Evolutionary conservation across 1,139 yeast species (phyloP).

Genomic region (Blastobotrys serpentis): DNA sequence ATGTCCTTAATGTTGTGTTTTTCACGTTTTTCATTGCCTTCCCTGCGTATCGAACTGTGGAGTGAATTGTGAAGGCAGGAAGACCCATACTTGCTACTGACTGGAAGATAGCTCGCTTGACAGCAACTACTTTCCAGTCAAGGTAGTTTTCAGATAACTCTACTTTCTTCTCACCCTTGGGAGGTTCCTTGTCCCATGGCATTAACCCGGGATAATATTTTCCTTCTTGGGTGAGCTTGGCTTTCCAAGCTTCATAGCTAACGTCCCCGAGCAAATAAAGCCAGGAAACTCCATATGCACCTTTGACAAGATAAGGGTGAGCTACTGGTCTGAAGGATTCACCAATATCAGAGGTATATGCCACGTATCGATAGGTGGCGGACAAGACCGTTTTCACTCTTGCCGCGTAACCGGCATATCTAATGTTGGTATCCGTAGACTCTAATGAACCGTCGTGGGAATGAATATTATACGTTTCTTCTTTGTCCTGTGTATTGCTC

Average conservation of each 20-base stretch:
- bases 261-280: conserved; percentile 77
- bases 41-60: conserved; percentile 72
- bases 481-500: neutral
- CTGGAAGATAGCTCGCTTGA: conserved; percentile 76
- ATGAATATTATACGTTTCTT: conserved; percentile 3
- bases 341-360: conserved; percentile 84
- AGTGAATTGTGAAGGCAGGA: conserved; percentile 83
- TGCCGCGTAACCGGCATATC: conserved; percentile 84
- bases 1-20: conserved; percentile 51
- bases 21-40: conserved; percentile 49
- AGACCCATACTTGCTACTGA: conserved; percentile 82
- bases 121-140: conserved; percentile 65
- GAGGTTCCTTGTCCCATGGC: conserved; percentile 64
- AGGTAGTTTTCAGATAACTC: conserved; percentile 44
- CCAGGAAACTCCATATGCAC: conserved; percentile 79
- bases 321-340: conserved; percentile 89
- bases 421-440: conserved; percentile 53
- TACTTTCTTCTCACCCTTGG: conserved; percentile 33
- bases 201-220: conserved; percentile 57
- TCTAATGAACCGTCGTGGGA: conserved; percentile 30
- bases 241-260: conserved; percentile 71
- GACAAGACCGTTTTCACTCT: conserved; percentile 58
- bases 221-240: conserved; percentile 66
- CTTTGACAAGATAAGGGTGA: conserved; percentile 59
- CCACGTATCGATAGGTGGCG: conserved; percentile 83